These are phyloP conservation scores for Cercospora beticola DNA, from an alignment of 2,329 filamentous ascomycete genomes.

Conservation along the genomic window DNA sequence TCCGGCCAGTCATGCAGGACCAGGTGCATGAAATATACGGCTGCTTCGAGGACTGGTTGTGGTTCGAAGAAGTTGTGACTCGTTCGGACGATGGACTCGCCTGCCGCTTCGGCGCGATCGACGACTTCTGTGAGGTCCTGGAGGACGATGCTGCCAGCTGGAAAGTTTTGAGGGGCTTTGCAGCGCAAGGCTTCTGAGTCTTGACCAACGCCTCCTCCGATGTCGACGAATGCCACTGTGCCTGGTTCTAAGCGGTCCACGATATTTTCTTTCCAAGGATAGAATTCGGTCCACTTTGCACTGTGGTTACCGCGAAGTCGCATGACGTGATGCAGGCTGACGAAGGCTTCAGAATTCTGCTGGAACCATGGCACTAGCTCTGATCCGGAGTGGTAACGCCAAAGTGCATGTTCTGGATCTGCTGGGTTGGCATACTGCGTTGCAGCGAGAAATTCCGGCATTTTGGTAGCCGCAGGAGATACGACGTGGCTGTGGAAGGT, in stretches of 20 bases:
- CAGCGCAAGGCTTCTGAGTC: conserved; percentile 7
- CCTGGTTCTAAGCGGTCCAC: not conserved
- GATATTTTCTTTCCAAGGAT: conserved; percentile 10
- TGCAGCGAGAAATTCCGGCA: conserved; percentile 3
- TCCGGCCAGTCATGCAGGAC: conserved; percentile 29
- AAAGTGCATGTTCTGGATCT: not conserved
- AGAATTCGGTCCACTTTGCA: conserved; percentile 10
- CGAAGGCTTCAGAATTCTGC: conserved; percentile 4
- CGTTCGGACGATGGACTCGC: not conserved
- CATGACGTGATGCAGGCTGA: conserved; percentile 12
- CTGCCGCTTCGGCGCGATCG: conserved; percentile 6
- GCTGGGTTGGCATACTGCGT: conserved; percentile 7
- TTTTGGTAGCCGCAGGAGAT: not conserved
- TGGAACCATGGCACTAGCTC: conserved; percentile 13
- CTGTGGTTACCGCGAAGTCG: conserved; percentile 9
- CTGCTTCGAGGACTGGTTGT: conserved; percentile 10
- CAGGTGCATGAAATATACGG: conserved; percentile 12
- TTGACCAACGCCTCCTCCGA: conserved; percentile 11
- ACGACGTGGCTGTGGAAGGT: conserved; percentile 6
- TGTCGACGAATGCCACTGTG: conserved; percentile 11
- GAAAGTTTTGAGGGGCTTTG: conserved; percentile 2
- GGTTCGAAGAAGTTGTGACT: conserved; percentile 12
- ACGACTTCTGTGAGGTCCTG: conserved; percentile 10
- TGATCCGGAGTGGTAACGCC: conserved; percentile 1
- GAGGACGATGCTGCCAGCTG: conserved; percentile 9